Conservation (phyloP, 2,329 filamentous ascomycete species). For the Lasiodiplodia citricola region DNA sequence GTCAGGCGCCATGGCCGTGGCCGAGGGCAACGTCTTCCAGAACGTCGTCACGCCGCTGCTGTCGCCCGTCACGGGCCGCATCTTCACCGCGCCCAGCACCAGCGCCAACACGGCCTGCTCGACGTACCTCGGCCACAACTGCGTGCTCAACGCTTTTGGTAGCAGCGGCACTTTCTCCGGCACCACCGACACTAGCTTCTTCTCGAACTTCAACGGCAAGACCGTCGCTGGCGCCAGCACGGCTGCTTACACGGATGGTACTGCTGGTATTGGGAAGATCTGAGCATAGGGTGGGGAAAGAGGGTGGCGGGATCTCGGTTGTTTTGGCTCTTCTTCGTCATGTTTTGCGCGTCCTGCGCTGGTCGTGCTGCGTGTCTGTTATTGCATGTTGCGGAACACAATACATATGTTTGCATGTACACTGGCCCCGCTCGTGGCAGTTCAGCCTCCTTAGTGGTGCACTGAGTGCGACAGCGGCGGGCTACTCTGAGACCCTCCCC, state of each 20-base stretch:
- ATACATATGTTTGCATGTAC: neutral
- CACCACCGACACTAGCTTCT: conserved; percentile 51
- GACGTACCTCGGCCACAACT: conserved; percentile 55
- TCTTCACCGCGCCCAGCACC: conserved; percentile 42
- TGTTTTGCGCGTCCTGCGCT: neutral
- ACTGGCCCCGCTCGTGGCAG: neutral
- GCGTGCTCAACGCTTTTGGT: conserved; percentile 54
- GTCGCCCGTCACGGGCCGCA: conserved; percentile 48
- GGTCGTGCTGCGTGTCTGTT: neutral
- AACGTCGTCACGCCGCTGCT: conserved; percentile 54
- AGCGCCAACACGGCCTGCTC: conserved; percentile 51
- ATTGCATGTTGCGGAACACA: neutral
- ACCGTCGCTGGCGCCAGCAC: conserved; percentile 54
- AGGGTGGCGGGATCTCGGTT: neutral
- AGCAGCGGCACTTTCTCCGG: conserved; percentile 36
- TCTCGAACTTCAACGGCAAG: conserved; percentile 59
- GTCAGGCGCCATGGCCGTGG: conserved; percentile 50
- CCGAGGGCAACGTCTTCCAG: conserved; percentile 65
- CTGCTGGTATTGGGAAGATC: conserved; percentile 35
- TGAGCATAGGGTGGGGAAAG: neutral
- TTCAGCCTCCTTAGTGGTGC: neutral
- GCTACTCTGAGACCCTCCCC: too few relatives aligned
- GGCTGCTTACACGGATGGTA: conserved; percentile 46
- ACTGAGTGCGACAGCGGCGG: too few relatives aligned
- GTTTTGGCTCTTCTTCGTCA: neutral